These are phyloP conservation scores for Magnaporthiopsis rhizophila DNA, from an alignment of 2,329 filamentous ascomycete species.

Conservation along the genomic window DNA sequence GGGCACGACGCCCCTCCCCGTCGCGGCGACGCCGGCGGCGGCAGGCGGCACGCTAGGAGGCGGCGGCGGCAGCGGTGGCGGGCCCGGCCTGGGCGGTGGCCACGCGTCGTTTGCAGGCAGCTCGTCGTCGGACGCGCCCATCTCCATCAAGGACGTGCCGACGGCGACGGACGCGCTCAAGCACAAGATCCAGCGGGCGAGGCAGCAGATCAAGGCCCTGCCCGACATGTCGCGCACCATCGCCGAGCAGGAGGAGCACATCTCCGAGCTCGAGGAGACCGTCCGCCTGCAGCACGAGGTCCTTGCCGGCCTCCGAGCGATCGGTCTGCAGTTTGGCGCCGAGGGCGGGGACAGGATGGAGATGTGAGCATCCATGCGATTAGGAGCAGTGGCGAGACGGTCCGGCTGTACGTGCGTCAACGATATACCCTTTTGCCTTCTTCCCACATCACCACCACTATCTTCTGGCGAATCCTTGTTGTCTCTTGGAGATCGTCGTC, in stretches of 20 bases:
- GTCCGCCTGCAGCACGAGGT: constrained; percentile 55
- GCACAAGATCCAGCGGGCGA: constrained; percentile 74
- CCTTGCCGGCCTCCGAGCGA: constrained; percentile 44
- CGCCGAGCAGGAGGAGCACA: constrained; percentile 64
- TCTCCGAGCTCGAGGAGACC: constrained; percentile 54
- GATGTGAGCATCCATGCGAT: constrained; percentile 15
- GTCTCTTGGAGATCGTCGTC: neutral
- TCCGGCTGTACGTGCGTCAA: neutral
- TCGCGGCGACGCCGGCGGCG: constrained; percentile 19
- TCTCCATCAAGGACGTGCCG: constrained; percentile 65
- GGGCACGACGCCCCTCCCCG: constrained; percentile 21
- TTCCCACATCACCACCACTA: neutral
- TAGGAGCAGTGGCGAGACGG: neutral
- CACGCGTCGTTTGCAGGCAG: constrained; percentile 18
- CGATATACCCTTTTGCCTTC: neutral
- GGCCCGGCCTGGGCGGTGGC: constrained; percentile 23
- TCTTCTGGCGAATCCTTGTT: neutral
- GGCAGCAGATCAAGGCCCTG: constrained; percentile 54
- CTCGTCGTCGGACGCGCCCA: constrained; percentile 16
- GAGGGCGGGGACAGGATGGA: constrained; percentile 32
- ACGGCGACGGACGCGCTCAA: constrained; percentile 71
- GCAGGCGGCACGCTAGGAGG: constrained; percentile 1
- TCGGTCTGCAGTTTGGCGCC: constrained; percentile 33
- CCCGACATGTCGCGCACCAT: constrained; percentile 62
- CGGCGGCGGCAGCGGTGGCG: constrained; percentile 18